Base-by-base conservation (phyloP, 2,329 filamentous ascomycete species). In the Aurifilum marmelostoma region DNA sequence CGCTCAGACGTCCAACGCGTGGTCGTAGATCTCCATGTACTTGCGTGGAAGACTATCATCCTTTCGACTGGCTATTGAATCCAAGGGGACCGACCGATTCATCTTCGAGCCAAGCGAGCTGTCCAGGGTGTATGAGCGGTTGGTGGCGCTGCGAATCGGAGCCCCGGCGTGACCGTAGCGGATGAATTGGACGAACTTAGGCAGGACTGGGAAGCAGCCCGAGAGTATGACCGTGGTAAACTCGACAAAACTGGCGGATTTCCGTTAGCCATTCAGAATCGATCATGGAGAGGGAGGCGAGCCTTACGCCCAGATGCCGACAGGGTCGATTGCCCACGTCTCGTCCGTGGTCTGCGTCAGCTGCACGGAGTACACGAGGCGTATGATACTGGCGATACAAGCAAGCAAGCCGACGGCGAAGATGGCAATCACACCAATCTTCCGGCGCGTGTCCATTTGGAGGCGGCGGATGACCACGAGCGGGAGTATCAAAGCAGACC, bases 281-380 rank as follows among this genome's bases (percentile, higher is more conserved):
- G 9, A 18, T 56, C n/a, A 12, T 34, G n/a, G 21, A 56, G 52
- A n/a, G 9, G 6, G 34, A 4, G 34, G n/a, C n/a, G 34, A 56
- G 52, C 3, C 52, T 56, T 56, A 56, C 52, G 52, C 52, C 52
- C 52, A 56, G n/a, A 56, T 56, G 27, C 52, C 27, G 52, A 56
- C n/a, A 3, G 52, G 16, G 32, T 59, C 27, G 32, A 59, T 27
- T 32, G 27, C 41, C 41, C 41, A 43, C 41, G 41, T 43, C 41
- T 43, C 54, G 18, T 27, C 27, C 54, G 12, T 7, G 18, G 16
- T 34, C 54, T 59, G 27, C n/a, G 27, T 32, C 7, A 59, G 6
- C 27, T 59, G 54, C 2, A 59, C 8, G 16, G n/a, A 59, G 27
- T 59, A 59, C 27, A 59, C 32, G 6, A 32, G 27, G 34, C 54